These are phyloP conservation scores for Kwoniella dendrophila DNA, from an alignment of 768 basidiomycete species.

Conservation along the genomic window DNA sequence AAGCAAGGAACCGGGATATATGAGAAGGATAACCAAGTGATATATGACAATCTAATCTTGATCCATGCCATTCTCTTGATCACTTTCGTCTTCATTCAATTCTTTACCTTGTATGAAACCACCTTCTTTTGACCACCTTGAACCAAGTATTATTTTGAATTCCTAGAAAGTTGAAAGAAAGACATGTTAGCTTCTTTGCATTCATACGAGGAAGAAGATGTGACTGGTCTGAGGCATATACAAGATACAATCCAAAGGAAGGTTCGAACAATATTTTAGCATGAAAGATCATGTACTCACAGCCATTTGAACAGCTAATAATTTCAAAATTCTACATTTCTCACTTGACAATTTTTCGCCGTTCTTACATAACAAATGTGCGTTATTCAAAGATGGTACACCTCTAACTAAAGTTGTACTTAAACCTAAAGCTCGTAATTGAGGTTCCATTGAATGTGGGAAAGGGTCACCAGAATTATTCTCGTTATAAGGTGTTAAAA, in stretches of 20 bases:
- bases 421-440: conserved; percentile 87
- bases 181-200: not conserved
- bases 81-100: conserved; percentile 19
- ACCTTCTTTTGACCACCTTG: conserved; percentile 49
- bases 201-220: not conserved
- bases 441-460: conserved; percentile 96
- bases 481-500: conserved; percentile 66
- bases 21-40: not conserved
- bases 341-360: conserved; percentile 79
- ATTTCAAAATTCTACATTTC: conserved; percentile 88
- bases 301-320: conserved; percentile 87
- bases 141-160: conserved; percentile 53
- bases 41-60: conserved; percentile 21
- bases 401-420: conserved; percentile 81
- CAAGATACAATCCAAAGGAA: not conserved
- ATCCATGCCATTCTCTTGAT: conserved; percentile 31
- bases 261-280: not conserved
- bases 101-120: conserved; percentile 50
- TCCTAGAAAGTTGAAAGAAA: conserved; percentile 32
- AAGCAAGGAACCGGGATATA: not conserved
- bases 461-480: conserved; percentile 75
- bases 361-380: conserved; percentile 82
- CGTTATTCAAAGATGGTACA: conserved; percentile 75
- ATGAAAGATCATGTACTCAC: conserved; percentile 38
- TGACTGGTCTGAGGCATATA: too few species aligned